A percentile compares a stretch with the other conserved stretches of the same genome.
These are phyloP conservation scores for Leccinum obscurum DNA, from an alignment of 768 basidiomycete species.

Conservation along the genomic window DNA sequence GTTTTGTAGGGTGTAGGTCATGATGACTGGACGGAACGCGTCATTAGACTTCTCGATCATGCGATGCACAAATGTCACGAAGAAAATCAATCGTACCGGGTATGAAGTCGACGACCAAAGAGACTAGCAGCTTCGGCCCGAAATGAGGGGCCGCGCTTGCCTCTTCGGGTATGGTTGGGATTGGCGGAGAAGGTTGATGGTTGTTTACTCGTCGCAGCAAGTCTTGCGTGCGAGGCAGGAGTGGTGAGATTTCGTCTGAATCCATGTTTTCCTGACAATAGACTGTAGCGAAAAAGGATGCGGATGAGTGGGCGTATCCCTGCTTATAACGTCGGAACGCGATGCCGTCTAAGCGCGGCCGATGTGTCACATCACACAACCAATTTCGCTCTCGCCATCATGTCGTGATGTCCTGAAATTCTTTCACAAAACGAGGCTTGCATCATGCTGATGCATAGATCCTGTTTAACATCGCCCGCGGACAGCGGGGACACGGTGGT, in stretches of 20 bases:
- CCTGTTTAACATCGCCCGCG: conserved; percentile 2
- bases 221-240: conserved; percentile 23
- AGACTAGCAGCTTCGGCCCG: conserved; percentile 40
- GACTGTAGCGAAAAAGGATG: conserved; percentile 10
- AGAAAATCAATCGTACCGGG: conserved; percentile 43
- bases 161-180: conserved; percentile 27
- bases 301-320: neutral
- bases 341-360: conserved; percentile 11
- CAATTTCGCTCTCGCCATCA: neutral
- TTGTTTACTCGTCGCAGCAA: conserved; percentile 8
- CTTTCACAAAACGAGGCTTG: conserved; percentile 25
- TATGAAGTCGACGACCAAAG: conserved; percentile 55
- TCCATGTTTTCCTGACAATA: conserved; percentile 15
- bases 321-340: conserved; percentile 19
- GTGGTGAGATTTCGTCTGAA: conserved; percentile 33
- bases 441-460: conserved; percentile 29
- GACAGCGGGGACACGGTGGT: too few species aligned
- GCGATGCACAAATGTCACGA: neutral
- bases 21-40: conserved; percentile 47
- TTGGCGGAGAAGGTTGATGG: conserved; percentile 14
- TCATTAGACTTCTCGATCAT: neutral
- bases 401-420: neutral
- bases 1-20: conserved; percentile 73
- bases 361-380: neutral
- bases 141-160: conserved; percentile 25